Evolutionary conservation across 208 protist genomes (phyloP).

Genomic region (Acanthamoeba divionensis): DNA sequence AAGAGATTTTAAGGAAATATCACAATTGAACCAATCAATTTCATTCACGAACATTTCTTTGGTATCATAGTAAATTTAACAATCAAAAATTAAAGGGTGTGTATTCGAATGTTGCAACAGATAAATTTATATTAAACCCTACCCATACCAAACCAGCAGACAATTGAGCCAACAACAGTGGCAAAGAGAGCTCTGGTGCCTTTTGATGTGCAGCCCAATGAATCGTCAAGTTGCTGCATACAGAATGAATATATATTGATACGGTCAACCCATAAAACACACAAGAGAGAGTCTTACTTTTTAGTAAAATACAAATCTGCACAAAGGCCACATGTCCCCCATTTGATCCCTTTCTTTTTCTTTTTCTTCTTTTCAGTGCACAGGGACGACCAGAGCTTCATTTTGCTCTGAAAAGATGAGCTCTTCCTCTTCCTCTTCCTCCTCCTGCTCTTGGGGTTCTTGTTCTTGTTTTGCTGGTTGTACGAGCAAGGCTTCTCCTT

Average conservation of each 20-base stretch:
- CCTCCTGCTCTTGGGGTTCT: not conserved
- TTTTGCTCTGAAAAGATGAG: slow-evolving; percentile 13
- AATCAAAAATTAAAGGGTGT: no score
- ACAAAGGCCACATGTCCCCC: not conserved
- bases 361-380: not conserved
- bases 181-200: no score
- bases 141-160: no score
- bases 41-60: no score
- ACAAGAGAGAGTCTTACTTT: not conserved
- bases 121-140: no score
- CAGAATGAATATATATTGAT: not conserved
- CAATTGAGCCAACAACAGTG: no score
- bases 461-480: not conserved
- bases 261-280: not conserved
- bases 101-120: no score
- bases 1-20: no score
- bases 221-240: no score
- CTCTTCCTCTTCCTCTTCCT: not conserved
- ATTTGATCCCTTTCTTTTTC: not conserved
- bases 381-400: not conserved
- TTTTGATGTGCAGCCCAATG: no score
- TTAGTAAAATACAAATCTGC: not conserved
- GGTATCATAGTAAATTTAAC: no score
- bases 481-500: not conserved
- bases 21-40: no score